Conservation (phyloP, 805 yeast genomes). For the Blastobotrys muscicola region DNA sequence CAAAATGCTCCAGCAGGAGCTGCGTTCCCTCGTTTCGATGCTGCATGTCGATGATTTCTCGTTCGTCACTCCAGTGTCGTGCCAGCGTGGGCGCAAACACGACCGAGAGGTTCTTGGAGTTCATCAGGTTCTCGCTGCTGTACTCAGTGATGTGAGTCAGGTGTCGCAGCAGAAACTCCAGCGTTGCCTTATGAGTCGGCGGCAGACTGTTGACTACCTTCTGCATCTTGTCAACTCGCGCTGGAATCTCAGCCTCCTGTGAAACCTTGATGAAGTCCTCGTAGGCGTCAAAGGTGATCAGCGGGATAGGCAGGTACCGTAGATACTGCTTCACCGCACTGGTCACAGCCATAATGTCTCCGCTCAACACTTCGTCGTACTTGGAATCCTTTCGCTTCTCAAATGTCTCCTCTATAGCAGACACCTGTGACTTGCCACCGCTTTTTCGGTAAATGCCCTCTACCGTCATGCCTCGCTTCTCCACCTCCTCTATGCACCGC, state of each 20-base stretch:
- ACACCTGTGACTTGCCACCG: constrained; percentile 66
- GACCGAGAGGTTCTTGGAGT: constrained; percentile 67
- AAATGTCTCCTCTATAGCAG: constrained; percentile 34
- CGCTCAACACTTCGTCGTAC: constrained; percentile 31
- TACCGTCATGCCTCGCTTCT: constrained; percentile 56
- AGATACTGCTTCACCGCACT: constrained; percentile 81
- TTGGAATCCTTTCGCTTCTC: constrained; percentile 26
- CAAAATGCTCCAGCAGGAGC: constrained; percentile 37
- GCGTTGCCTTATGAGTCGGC: constrained; percentile 49
- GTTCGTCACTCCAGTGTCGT: constrained; percentile 66
- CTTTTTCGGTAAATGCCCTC: constrained; percentile 91
- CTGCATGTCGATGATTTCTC: constrained; percentile 80
- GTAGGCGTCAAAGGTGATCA: constrained; percentile 63
- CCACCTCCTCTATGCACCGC: constrained; percentile 68
- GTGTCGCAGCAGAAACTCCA: constrained; percentile 54
- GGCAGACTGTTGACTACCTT: constrained; percentile 50
- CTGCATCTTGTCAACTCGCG: constrained; percentile 36
- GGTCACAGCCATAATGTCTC: constrained; percentile 81
- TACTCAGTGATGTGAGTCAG: constrained; percentile 47
- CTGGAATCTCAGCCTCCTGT: constrained; percentile 20
- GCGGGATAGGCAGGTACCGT: constrained; percentile 75
- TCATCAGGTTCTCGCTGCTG: constrained; percentile 66
- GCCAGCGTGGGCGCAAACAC: constrained; percentile 93
- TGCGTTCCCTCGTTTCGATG: constrained; percentile 71
- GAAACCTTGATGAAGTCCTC: constrained; percentile 49